Percentiles rank a stretch among this genome's conserved stretches.
Conservation (phyloP, 768 basidiomycete genomes). For the Auriscalpium microsporum region DNA sequence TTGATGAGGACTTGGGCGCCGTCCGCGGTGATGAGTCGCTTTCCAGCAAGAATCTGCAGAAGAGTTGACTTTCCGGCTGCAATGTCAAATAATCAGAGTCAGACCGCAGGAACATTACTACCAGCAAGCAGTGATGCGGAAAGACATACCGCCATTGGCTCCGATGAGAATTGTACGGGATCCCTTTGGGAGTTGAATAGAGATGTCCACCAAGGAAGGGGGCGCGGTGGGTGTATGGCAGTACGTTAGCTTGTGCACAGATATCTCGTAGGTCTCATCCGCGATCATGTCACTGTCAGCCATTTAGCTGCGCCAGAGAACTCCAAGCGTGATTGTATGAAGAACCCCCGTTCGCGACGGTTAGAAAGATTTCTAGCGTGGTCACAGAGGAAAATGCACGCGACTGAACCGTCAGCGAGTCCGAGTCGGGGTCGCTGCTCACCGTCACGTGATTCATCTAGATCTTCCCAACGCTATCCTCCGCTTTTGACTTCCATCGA, state of each 20-base stretch:
- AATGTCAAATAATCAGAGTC: background rate
- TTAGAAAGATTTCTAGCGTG: too few species aligned
- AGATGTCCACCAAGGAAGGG: conserved; percentile 57
- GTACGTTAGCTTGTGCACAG: conserved; percentile 45
- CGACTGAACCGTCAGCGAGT: too few species aligned
- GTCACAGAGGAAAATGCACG: too few species aligned
- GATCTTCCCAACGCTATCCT: too few species aligned
- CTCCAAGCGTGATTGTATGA: too few species aligned
- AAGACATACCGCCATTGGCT: conserved; percentile 78
- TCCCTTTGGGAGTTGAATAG: conserved; percentile 59
- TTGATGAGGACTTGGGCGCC: conserved; percentile 61
- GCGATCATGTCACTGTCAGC: too few species aligned
- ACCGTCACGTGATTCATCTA: too few species aligned
- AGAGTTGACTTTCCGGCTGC: conserved; percentile 93
- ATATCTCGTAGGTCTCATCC: conserved; percentile 22
- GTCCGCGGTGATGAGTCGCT: conserved; percentile 53
- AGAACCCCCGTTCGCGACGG: too few species aligned
- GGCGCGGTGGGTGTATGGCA: conserved; percentile 32
- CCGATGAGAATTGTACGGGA: conserved; percentile 84
- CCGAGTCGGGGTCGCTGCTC: too few species aligned
- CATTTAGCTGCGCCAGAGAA: too few species aligned
- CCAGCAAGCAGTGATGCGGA: background rate
- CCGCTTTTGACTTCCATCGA: too few species aligned
- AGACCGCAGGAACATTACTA: background rate
- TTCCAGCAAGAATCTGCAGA: conserved; percentile 89